phyloP scores from a whole-genome alignment of 2,329 filamentous ascomycete species.

The Aspergillus sp. region DNA sequence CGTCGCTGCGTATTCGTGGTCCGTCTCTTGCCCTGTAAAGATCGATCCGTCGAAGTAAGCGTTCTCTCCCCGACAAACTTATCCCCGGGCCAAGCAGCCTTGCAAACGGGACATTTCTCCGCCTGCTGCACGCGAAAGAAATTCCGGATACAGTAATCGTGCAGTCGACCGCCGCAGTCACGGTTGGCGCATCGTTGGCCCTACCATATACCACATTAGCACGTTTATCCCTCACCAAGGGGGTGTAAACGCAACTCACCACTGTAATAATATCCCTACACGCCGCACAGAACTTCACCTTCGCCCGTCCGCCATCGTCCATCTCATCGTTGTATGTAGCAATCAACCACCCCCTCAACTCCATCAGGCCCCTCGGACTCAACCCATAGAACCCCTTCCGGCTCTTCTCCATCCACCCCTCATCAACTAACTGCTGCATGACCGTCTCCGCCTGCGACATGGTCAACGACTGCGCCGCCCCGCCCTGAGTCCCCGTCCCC shows the following conservation, averaged over 20 bases:
- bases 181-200: slow-evolving; percentile 68
- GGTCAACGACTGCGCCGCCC: slow-evolving; percentile 52
- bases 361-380: slow-evolving; percentile 71
- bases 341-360: slow-evolving; percentile 76
- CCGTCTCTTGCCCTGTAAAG: slow-evolving; percentile 19
- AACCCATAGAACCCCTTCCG: slow-evolving; percentile 65
- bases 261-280: slow-evolving; percentile 86
- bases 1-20: slow-evolving; percentile 13
- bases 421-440: slow-evolving; percentile 62
- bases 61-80: slow-evolving; percentile 50
- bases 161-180: slow-evolving; percentile 63
- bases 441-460: slow-evolving; percentile 70
- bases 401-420: slow-evolving; percentile 81
- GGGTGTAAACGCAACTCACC: slow-evolving; percentile 28
- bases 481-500: slow-evolving; percentile 25
- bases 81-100: slow-evolving; percentile 45
- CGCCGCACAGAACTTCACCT: slow-evolving; percentile 79
- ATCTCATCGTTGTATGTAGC: slow-evolving; percentile 79
- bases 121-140: slow-evolving; percentile 63
- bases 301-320: slow-evolving; percentile 48
- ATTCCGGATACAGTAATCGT: slow-evolving; percentile 66
- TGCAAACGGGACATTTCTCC: slow-evolving; percentile 57
- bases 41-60: slow-evolving; percentile 25
- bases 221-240: no score
- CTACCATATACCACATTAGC: slow-evolving; percentile 21